Base-by-base conservation (phyloP, 2,329 filamentous ascomycete species). In the Mollisiaceae sp. region DNA sequence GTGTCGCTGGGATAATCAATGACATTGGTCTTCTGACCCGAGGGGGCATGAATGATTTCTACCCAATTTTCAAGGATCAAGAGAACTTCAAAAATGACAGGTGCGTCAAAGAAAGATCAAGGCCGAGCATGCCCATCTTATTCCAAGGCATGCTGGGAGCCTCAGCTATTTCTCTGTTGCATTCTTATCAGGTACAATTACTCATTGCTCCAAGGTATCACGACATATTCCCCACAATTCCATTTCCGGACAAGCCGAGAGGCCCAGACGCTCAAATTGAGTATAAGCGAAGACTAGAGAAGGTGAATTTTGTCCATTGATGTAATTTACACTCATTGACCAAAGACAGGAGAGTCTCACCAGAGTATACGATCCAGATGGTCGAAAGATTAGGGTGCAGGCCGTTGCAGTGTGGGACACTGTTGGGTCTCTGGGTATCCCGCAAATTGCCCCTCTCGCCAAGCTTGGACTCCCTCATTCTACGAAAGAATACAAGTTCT, bases 391-490 rank as follows among this genome's bases (percentile, higher is more conserved):
- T 41, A 77, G 72, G 11, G 77, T 84, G 63, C 79, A 80, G 65
- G 81, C 81, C 1, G 76, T 84, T 32, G 82, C 78, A 5, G 82
- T 84, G 6, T 85, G 80, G 79, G 82, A 85, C 69, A 85, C 82
- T 1, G 77, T 76, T 2, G 73, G 75, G 24, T 70, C 73, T 60
- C 60, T 75, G 5, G 73, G 73, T 4, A 75, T 84, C 38, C 81
- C 82, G 1, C 78, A 79, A 0, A 79, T 81, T 0, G 77, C 80
- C 0, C 77, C 62, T 65, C 79, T 62, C 39, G 63, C 73, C 9
- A 76, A 75, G 4, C 77, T 76, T 47, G 73, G 73, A 11, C 59
- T 74, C 8, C 75, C 78, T 9, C 78, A 79, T 27, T 73, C 79
- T 2, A 74, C 71, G 3, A 74, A 71, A 69, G 79, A 61, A 74